phyloP scores from a whole-genome alignment of 257 asterid species.

The Solanum pinnatisectum region DNA sequence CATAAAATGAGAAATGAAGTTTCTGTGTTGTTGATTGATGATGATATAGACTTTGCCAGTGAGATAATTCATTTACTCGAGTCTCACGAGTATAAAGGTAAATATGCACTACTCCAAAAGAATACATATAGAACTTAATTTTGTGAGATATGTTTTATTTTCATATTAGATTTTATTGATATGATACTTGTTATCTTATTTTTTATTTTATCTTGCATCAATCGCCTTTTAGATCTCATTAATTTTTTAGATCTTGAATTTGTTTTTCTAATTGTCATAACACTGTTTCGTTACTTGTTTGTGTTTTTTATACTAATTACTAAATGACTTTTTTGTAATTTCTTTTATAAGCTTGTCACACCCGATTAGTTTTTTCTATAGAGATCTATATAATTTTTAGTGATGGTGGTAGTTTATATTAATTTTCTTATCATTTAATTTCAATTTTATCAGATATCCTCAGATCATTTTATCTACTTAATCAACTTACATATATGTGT shows the following conservation, averaged over 20 bases:
- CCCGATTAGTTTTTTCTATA: neutral
- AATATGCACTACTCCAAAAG: neutral
- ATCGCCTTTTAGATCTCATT: neutral
- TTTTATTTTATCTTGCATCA: neutral
- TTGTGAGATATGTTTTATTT: neutral
- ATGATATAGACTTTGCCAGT: neutral
- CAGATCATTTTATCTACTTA: neutral
- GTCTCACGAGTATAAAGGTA: neutral
- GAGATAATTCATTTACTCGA: neutral
- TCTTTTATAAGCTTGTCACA: neutral
- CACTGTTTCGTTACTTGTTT: neutral
- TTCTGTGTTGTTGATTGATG: neutral
- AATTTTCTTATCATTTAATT: neutral
- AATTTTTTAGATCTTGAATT: neutral
- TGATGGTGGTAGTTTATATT: neutral
- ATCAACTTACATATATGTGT: neutral
- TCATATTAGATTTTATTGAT: neutral
- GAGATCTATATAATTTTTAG: neutral
- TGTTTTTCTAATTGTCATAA: neutral
- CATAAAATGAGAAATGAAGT: neutral
- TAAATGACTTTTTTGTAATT: neutral
- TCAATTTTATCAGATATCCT: neutral
- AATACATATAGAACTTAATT: neutral
- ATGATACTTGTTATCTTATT: neutral
- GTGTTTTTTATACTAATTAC: neutral